phyloP scores from a whole-genome alignment of 257 asterid genomes.

The Solanum rostratum region DNA sequence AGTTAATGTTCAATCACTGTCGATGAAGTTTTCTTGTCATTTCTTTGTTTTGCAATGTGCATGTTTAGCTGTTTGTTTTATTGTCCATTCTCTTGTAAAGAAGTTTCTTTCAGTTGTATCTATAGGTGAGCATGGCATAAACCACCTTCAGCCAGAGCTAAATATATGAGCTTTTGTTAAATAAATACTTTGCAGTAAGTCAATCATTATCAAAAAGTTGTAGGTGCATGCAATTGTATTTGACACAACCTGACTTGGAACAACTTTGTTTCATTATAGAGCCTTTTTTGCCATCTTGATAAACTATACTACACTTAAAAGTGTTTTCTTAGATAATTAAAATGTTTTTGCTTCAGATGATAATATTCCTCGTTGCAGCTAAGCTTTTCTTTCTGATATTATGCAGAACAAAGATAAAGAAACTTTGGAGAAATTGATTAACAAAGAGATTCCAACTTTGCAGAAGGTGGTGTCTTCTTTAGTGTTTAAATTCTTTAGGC shows the following conservation, averaged over 20 bases:
- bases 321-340: background rate
- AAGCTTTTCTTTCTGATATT: constrained; percentile 1
- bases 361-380: background rate
- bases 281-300: background rate
- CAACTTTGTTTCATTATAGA: background rate
- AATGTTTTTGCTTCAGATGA: background rate
- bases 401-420: constrained; percentile 69
- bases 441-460: constrained; percentile 17
- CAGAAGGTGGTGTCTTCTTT: constrained; percentile 25
- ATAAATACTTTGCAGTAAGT: background rate
- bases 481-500: background rate
- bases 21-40: background rate
- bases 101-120: background rate
- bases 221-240: background rate
- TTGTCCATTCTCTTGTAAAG: background rate
- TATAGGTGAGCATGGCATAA: background rate
- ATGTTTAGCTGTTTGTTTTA: background rate
- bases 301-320: background rate
- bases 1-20: background rate
- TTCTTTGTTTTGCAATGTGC: background rate
- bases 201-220: background rate
- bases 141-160: background rate
- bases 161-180: background rate
- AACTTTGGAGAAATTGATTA: constrained; percentile 32
- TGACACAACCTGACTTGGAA: background rate